These are phyloP conservation scores for Litchi chinensis DNA, from an alignment of 345 rosid species.

Conservation along the genomic window DNA sequence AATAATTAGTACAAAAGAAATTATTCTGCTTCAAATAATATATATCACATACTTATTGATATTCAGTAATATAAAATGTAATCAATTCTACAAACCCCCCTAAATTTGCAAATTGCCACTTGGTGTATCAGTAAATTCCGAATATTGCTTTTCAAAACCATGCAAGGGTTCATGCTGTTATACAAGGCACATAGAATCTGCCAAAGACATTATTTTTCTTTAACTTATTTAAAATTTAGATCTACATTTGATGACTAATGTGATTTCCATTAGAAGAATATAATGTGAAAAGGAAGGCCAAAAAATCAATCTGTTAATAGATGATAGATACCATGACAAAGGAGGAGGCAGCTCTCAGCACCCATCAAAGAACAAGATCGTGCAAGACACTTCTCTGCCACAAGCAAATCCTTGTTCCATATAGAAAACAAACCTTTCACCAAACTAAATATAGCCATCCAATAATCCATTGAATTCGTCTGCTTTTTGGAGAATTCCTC, in stretches of 20 bases:
- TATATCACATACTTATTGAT: background rate
- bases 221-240: background rate
- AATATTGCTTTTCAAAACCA: conserved; percentile 2
- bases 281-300: background rate
- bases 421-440: conserved; percentile 58
- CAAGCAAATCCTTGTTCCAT: conserved; percentile 48
- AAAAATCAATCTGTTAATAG: conserved; percentile 10
- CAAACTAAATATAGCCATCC: conserved; percentile 62
- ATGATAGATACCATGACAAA: conserved; percentile 65
- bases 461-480: conserved; percentile 53
- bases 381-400: conserved; percentile 64
- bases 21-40: background rate
- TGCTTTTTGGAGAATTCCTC: conserved; percentile 46
- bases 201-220: background rate
- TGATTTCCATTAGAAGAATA: background rate
- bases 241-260: background rate
- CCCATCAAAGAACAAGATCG: conserved; percentile 61
- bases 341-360: conserved; percentile 68
- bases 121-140: background rate
- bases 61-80: background rate
- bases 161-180: background rate
- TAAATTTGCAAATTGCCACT: background rate
- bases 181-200: background rate
- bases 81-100: background rate
- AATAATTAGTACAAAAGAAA: background rate